Evolutionary conservation across 164 flowering plant species (phyloP), one percentile per base, ranked within the genome.

Genomic region (Vitis vinifera): DNA sequence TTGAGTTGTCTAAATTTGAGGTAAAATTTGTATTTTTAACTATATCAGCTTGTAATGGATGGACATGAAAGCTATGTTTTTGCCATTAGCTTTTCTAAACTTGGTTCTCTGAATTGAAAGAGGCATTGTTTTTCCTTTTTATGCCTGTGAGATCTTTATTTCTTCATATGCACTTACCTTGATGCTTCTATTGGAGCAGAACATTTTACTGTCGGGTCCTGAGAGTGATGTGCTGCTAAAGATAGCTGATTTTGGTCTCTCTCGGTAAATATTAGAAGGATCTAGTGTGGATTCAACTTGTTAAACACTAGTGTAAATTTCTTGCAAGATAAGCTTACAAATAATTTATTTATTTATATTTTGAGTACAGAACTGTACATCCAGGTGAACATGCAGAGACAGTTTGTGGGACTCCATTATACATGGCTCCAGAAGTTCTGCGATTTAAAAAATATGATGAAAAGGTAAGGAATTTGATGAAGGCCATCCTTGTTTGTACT

Each of bases 401-500:
- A 17, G 86, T 88, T 52, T 90, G 91, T 76, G 91, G 92, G 1
- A 79, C 92, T 8, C 89, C 88, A 47, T 70, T 78, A 11, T 90
- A 88, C 82, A 86, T 90, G 94, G 94, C 91, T 73, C 94, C 92
- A 8, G 94, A 86, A 82, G 78, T 88, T 64, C 75, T 88, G 52
- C 81, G 80, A 53, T 88, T 86, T 69, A 83, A 86, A 71, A 79
- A 70, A 75, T 88, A 90, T 59, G 81, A 90, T 84, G 84, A 79
- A 37, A 90, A 85, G 87, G 92, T 87, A 59, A 57, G 56, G 10
- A 49, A 37, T 6, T 60, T 31, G 17, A 30, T 1, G 30, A 27
- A 29, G 10, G 51, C 31, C 19, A 50, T 52, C 30, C 44, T 60
- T 1, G 48, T 3, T 15, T 4, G 14, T n/a, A 12, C 15, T 30